phyloP scores from a whole-genome alignment of 2,329 filamentous ascomycete genomes.

The Pezicula carpinea region DNA sequence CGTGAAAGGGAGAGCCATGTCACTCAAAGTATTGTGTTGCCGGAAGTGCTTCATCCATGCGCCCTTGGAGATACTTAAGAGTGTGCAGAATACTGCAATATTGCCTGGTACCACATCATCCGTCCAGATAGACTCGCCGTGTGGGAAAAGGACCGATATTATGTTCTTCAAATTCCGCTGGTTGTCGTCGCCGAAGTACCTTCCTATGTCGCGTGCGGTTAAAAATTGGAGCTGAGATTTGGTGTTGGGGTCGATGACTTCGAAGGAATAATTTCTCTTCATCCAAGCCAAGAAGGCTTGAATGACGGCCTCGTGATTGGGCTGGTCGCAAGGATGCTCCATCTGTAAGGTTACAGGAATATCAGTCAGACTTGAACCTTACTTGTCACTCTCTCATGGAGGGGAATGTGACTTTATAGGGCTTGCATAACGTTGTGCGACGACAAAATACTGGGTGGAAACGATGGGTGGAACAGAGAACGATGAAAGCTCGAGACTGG shows the following conservation, averaged over 20 bases:
- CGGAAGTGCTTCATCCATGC: conserved; percentile 6
- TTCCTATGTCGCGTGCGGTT: not conserved
- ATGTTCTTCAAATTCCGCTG: conserved; percentile 1
- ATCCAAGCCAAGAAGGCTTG: conserved; percentile 1
- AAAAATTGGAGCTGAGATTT: conserved; percentile 1
- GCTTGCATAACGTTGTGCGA: too few species aligned
- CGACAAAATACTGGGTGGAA: too few species aligned
- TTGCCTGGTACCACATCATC: conserved; percentile 4
- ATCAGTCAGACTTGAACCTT: too few species aligned
- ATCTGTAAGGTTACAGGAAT: too few species aligned
- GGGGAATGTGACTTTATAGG: too few species aligned
- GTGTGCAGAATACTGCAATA: conserved; percentile 7
- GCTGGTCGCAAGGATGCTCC: not conserved
- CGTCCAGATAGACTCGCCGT: not conserved
- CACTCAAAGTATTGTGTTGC: conserved; percentile 3
- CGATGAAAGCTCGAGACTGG: too few species aligned
- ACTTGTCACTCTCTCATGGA: too few species aligned
- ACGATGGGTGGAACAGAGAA: too few species aligned
- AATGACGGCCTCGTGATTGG: conserved; percentile 1
- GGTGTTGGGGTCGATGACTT: conserved; percentile 2
- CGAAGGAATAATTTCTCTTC: not conserved
- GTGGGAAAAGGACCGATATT: conserved; percentile 1
- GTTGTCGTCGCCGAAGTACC: conserved; percentile 3
- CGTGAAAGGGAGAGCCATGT: not conserved
- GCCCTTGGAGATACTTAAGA: conserved; percentile 5